These are phyloP conservation scores for Biscutella laevigata DNA, from an alignment of 441 rosid genomes.

Conservation along the genomic window DNA sequence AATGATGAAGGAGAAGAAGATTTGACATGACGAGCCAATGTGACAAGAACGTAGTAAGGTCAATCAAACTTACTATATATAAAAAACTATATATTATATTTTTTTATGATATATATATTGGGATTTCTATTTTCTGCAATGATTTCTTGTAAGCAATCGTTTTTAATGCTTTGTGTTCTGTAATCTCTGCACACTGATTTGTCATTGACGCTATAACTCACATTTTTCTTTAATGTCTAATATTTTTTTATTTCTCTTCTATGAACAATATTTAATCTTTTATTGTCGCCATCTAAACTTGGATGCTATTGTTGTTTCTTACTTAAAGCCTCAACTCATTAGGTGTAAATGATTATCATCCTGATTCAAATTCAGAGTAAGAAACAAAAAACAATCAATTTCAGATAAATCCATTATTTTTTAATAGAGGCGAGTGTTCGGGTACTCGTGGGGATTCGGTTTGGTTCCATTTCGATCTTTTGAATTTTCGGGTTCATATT, in stretches of 20 bases:
- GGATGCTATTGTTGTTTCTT: conserved; percentile 10
- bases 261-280: neutral
- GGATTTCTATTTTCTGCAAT: conserved; percentile 28
- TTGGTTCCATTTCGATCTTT: too few relatives aligned
- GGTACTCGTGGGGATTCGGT: too few relatives aligned
- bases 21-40: conserved; percentile 29
- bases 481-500: too few relatives aligned
- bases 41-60: conserved; percentile 30
- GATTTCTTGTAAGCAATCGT: conserved; percentile 27
- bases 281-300: conserved; percentile 11
- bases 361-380: neutral
- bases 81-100: neutral
- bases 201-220: conserved; percentile 21
- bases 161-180: conserved; percentile 30
- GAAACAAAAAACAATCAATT: neutral
- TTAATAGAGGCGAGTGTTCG: too few relatives aligned
- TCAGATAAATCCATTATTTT: too few relatives aligned
- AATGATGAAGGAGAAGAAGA: conserved; percentile 10
- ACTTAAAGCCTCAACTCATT: neutral
- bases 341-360: neutral
- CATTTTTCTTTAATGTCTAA: conserved; percentile 6
- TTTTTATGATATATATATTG: too few relatives aligned
- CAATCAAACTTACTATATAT: conserved; percentile 22
- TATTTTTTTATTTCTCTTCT: neutral
- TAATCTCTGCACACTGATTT: conserved; percentile 4